Base-by-base conservation (phyloP, 139 green algal genomes). In the Tetratostichococcus sp. region DNA sequence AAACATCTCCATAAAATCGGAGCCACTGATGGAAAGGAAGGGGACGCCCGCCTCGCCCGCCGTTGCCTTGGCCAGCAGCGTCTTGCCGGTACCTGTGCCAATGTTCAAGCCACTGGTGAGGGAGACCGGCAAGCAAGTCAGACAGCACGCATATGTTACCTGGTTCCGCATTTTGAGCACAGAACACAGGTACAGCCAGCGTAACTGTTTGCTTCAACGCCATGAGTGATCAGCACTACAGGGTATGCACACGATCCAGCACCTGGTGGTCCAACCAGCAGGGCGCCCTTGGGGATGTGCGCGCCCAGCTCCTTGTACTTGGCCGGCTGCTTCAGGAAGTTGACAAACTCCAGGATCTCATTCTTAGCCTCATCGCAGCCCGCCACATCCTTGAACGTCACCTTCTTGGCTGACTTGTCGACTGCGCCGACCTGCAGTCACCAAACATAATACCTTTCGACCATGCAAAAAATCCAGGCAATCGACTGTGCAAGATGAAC, bases 331-430 rank as follows among this genome's bases (percentile, higher is more conserved):
- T 95, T 93, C 67, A 78, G 77, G 73, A 98, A 99, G 75, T 96
- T 90, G 32, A 99, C 94, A 89, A 99, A 97, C 90, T 99, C 94
- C 91, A 97, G 96, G 78, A 99, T 92, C 85, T 98, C 93, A 67
- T 82, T 73, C 89, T 98, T 98, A 32, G 94, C 95, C 80, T 99
- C 95, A 72, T 98, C 91, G 80, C 93, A 98, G 21, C 95, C 95
- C 30, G 95, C 95, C 58, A 98, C 94, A 75, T 98, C 94, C 81
- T 91, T 92, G 80, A 98, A 98, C 35, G 84, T 88, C 1, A 93
- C 82, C 77, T 94, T 85, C 81, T 97, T 97, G 43, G 88, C 85
- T 35, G 93, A 93, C 77, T 97, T 97, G 86, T 98, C 94, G 30
- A 97, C 33, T 4, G 86, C 75, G 21, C 77, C 83, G 1, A 90